Base-by-base conservation (phyloP, 1,139 yeast genomes). In the Chernovozyma sophiae-reginae region DNA sequence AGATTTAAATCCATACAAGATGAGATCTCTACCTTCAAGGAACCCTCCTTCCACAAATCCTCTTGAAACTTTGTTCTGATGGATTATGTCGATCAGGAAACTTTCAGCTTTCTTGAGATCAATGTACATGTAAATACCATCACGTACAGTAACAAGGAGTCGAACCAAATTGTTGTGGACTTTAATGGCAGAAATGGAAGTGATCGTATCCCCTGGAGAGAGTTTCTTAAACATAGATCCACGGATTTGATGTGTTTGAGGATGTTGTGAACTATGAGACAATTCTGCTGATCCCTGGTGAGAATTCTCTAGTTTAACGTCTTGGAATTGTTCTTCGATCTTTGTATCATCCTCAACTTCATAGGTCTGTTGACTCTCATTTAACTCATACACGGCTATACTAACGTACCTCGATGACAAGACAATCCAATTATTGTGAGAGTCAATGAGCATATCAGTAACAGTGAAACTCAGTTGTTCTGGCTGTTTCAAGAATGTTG, bases 11-110 rank as follows among this genome's bases (percentile, higher is more conserved):
- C 97, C 97, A 52, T 78, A 86, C 2, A 86, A 58, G 3, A 85
- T 60, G 34, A 81, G 60, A 36, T 82, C 79, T n/a, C 65, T 56
- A 11, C 64, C 51, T 11, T 58, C 36, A 29, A 78, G 59, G 39
- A 66, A 66, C 0, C 80, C 77, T 3, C 96, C 96, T 58, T 89
- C 97, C 5, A 90, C 61, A 42, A 81, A 82, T 0, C 97, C 96
- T 43, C 80, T 74, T 22, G 85, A 72, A 2, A 84, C 58, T 49
- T 79, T 80, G 53, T 85, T 86, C 26, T 77, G 70, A 36, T 77
- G 86, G 2, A 77, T 49, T 6, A 74, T 58, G 3, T 55, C 49
- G n/a, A 65, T 40, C 0, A 40, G 18, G 18, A 59, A 49, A 3
- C 34, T 43, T 2, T 43, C 37, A 4, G 45, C 43, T 23, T 41